A percentile compares a stretch with the other conserved stretches of the same genome.
phyloP scores from a whole-genome alignment of 2,329 filamentous ascomycete species.

The Neoarthrinium moseri region DNA sequence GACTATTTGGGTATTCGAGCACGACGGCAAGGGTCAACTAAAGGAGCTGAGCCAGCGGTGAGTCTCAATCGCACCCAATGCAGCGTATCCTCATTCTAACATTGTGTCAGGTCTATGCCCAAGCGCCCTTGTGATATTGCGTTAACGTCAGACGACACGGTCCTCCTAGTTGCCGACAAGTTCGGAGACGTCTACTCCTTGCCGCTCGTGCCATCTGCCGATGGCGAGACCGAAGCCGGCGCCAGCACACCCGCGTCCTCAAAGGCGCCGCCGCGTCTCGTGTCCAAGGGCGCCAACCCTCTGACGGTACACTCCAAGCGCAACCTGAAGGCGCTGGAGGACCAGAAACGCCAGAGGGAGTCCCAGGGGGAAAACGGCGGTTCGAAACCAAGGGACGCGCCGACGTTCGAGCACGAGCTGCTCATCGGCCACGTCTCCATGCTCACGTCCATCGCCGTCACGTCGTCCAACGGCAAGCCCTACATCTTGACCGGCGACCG shows the following conservation, averaged over 20 bases:
- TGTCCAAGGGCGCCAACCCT: constrained; percentile 52
- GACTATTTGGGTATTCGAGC: constrained; percentile 76
- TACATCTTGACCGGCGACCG: constrained; percentile 58
- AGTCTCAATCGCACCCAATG: no score
- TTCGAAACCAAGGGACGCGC: constrained; percentile 30
- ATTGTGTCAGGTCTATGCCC: constrained; percentile 68
- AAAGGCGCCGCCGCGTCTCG: constrained; percentile 21
- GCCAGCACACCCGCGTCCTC: constrained; percentile 12
- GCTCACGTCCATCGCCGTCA: constrained; percentile 72
- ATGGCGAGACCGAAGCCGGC: constrained; percentile 1
- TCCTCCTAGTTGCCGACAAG: constrained; percentile 85
- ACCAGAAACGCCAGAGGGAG: constrained; percentile 51
- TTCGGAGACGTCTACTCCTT: constrained; percentile 95
- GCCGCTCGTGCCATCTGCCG: constrained; percentile 56
- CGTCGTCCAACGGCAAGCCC: constrained; percentile 37
- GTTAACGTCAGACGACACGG: constrained; percentile 66
- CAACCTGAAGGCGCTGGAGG: constrained; percentile 59
- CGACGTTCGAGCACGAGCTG: constrained; percentile 70
- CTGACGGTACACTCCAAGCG: constrained; percentile 64
- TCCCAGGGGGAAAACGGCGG: constrained; percentile 25
- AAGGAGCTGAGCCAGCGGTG: constrained; percentile 72
- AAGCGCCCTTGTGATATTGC: constrained; percentile 81
- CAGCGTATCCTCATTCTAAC: no score
- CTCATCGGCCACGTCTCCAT: constrained; percentile 94
- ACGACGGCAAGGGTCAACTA: constrained; percentile 61